A percentile compares a stretch with the other conserved stretches of the same genome.
These are phyloP conservation scores for Crithidia bombi DNA, from an alignment of 208 protist species.

Conservation along the genomic window DNA sequence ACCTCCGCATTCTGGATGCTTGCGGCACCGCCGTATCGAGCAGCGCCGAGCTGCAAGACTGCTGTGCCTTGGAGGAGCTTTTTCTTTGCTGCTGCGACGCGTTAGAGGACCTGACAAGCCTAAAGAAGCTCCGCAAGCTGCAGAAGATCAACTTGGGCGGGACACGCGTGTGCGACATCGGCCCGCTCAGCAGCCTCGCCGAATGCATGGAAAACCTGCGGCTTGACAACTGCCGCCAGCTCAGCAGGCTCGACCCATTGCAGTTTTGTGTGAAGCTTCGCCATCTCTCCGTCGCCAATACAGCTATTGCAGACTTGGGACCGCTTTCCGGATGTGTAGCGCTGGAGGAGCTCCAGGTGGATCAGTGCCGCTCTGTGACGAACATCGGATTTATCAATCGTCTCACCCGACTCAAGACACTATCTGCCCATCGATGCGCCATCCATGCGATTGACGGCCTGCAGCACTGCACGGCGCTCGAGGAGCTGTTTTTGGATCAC, in stretches of 20 bases:
- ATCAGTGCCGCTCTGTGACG: not conserved
- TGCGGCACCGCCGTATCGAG: constrained; percentile 9
- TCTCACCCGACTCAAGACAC: not conserved
- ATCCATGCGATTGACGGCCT: not conserved
- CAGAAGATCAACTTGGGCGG: constrained; percentile 9
- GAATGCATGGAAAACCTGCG: constrained; percentile 7
- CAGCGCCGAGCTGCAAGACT: not conserved
- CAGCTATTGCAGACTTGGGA: constrained; percentile 7
- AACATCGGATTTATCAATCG: not conserved
- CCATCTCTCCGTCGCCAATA: constrained; percentile 5
- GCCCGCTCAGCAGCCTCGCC: not conserved
- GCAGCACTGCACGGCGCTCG: constrained; percentile 5
- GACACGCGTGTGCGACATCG: constrained; percentile 1
- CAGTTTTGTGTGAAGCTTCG: constrained; percentile 1
- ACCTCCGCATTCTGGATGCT: not conserved
- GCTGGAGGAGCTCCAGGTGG: constrained; percentile 12
- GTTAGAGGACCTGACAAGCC: not conserved
- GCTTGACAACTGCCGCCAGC: constrained; percentile 13
- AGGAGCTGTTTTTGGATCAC: constrained; percentile 6
- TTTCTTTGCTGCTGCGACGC: constrained; percentile 16
- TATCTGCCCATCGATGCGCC: not conserved
- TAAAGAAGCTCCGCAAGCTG: constrained; percentile 1
- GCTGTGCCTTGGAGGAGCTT: constrained; percentile 6
- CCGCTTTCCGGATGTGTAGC: constrained; percentile 11
- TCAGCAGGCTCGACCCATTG: constrained; percentile 3